These are phyloP conservation scores for Cladobotryum mycophilum DNA, from an alignment of 2,329 filamentous ascomycete genomes.

Conservation along the genomic window DNA sequence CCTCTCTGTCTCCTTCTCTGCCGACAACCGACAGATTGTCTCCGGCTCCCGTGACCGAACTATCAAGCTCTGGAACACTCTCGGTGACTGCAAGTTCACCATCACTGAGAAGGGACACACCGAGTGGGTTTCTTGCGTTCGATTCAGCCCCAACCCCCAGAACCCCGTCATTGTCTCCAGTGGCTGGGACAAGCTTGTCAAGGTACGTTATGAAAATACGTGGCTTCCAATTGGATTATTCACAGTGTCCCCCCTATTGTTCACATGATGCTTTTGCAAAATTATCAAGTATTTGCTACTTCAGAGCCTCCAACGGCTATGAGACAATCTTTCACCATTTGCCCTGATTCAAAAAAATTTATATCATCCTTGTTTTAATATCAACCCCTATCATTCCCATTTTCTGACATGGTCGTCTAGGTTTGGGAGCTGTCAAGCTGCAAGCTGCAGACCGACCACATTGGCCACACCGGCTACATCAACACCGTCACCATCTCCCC, in stretches of 20 bases:
- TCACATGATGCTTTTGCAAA: constrained; percentile 85
- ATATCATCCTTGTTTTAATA: constrained; percentile 1
- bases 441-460: constrained; percentile 99
- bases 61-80: constrained; percentile 99
- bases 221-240: not conserved
- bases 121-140: constrained; percentile 99
- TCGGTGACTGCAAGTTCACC: constrained; percentile 99
- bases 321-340: constrained; percentile 91
- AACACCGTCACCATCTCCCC: constrained; percentile 99
- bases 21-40: constrained; percentile 99
- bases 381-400: not conserved
- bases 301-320: constrained; percentile 91
- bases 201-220: constrained; percentile 60
- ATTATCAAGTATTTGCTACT: constrained; percentile 99
- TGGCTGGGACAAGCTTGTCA: constrained; percentile 99
- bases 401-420: constrained; percentile 39
- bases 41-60: constrained; percentile 96
- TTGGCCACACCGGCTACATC: constrained; percentile 99
- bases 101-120: constrained; percentile 99
- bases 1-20: constrained; percentile 98
- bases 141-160: constrained; percentile 99
- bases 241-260: constrained; percentile 1
- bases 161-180: constrained; percentile 99
- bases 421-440: constrained; percentile 99
- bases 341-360: constrained; percentile 58